Evolutionary conservation across 1,284 basidiomycete species (phyloP).

Genomic region (Marasmius oreades): DNA sequence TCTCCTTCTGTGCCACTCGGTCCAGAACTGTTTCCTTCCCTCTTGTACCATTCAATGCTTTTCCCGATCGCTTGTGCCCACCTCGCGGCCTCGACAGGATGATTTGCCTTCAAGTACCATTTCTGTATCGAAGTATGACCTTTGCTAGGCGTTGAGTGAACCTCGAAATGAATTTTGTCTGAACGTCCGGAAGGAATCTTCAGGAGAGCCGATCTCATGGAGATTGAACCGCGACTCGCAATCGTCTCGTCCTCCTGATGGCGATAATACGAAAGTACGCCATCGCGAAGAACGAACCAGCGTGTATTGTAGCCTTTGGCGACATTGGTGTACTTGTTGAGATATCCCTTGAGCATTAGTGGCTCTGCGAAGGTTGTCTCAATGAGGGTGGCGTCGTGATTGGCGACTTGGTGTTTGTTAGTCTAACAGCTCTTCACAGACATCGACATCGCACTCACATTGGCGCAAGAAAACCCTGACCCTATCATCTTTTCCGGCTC

Average conservation of each 20-base stretch:
- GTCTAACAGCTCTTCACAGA: background rate
- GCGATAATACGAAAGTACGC: slow-evolving; percentile 85
- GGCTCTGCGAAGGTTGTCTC: slow-evolving; percentile 49
- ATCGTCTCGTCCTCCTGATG: slow-evolving; percentile 91
- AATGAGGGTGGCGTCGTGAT: slow-evolving; percentile 72
- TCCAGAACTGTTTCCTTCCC: slow-evolving; percentile 6
- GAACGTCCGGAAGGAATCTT: slow-evolving; percentile 41
- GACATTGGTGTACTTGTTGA: slow-evolving; percentile 90
- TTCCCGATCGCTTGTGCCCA: slow-evolving; percentile 78
- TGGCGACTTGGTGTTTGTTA: slow-evolving; percentile 52
- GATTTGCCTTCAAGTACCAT: slow-evolving; percentile 90
- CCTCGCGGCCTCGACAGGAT: slow-evolving; percentile 85
- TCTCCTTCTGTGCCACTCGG: slow-evolving; percentile 14
- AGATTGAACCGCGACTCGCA: slow-evolving; percentile 85
- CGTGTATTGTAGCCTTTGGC: slow-evolving; percentile 88
- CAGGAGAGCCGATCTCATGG: slow-evolving; percentile 78
- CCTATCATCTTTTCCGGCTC: slow-evolving; percentile 70
- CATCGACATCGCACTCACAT: slow-evolving; percentile 45
- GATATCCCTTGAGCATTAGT: slow-evolving; percentile 73
- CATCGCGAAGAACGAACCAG: slow-evolving; percentile 93
- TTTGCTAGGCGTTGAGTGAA: slow-evolving; percentile 61
- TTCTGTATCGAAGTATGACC: slow-evolving; percentile 54
- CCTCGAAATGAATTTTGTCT: slow-evolving; percentile 80
- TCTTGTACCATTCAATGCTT: slow-evolving; percentile 65
- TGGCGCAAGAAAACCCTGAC: slow-evolving; percentile 84